Evolutionary conservation across 306 rosid genomes (phyloP).

Genomic region (Casuarina equisetifolia): DNA sequence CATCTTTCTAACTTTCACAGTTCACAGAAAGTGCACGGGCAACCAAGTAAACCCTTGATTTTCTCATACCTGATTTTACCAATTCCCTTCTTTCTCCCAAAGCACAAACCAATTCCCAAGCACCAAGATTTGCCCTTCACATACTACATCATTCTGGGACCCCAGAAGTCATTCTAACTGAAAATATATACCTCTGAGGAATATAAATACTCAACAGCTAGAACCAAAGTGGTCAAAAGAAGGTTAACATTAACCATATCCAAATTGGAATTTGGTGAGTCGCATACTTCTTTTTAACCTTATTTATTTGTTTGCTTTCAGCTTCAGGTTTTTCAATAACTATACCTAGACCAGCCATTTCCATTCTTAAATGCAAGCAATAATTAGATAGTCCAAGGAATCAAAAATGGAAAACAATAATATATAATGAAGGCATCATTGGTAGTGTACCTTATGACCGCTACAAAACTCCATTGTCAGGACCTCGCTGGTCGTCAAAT

Average conservation of each 20-base stretch:
- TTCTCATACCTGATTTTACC: not conserved
- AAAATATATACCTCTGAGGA: not conserved
- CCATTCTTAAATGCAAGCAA: not conserved
- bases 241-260: not conserved
- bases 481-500: conserved; percentile 69
- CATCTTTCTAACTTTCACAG: not conserved
- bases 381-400: not conserved
- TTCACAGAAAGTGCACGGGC: not conserved
- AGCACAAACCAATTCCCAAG: not conserved
- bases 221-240: not conserved
- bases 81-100: not conserved
- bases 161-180: not conserved
- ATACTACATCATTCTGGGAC: not conserved
- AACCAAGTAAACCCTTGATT: not conserved
- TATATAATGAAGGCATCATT: not conserved
- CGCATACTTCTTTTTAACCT: not conserved
- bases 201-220: not conserved
- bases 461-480: conserved; percentile 74
- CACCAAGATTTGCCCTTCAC: not conserved
- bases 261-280: not conserved
- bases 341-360: not conserved
- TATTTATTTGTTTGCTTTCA: not conserved
- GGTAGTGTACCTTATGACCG: conserved; percentile 65
- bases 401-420: not conserved
- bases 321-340: not conserved